A percentile compares a stretch with the other conserved stretches of the same genome.
phyloP scores from a whole-genome alignment of 2,329 filamentous ascomycete species.

The Phaeoacremonium minimum region DNA sequence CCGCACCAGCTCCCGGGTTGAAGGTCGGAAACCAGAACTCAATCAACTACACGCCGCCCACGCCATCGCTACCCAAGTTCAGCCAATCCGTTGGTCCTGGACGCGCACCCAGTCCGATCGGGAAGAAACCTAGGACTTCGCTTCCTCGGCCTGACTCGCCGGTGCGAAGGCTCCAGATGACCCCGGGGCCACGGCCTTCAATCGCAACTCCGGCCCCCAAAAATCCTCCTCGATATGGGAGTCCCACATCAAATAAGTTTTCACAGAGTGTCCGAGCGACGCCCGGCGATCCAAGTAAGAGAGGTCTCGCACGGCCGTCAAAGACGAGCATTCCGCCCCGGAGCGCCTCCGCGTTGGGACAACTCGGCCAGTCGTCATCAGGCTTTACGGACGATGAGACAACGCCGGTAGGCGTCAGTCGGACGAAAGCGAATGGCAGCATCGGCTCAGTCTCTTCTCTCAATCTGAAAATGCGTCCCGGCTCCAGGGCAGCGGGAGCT shows the following conservation, averaged over 20 bases:
- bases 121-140: constrained; percentile 70
- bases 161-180: constrained; percentile 63
- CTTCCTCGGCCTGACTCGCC: constrained; percentile 88
- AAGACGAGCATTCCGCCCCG: constrained; percentile 50
- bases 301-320: constrained; percentile 35
- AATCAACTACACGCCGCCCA: constrained; percentile 59
- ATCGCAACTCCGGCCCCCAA: constrained; percentile 48
- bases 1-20: constrained; percentile 53
- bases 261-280: constrained; percentile 57
- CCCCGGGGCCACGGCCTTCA: constrained; percentile 52
- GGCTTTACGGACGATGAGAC: constrained; percentile 54
- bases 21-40: constrained; percentile 53
- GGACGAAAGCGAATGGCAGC: constrained; percentile 50
- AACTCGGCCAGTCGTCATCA: constrained; percentile 41
- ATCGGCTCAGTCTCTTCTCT: constrained; percentile 52
- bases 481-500: constrained; percentile 39
- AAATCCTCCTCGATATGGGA: constrained; percentile 55
- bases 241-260: constrained; percentile 58
- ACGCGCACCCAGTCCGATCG: constrained; percentile 65
- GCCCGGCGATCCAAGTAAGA: constrained; percentile 57
- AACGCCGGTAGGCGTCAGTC: constrained; percentile 46
- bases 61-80: constrained; percentile 69
- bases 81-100: constrained; percentile 82
- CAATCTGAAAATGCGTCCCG: constrained; percentile 46
- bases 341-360: constrained; percentile 56